Conservation (phyloP, 352 stramenopile genomes). For the Phytophthora uliginosa region DNA sequence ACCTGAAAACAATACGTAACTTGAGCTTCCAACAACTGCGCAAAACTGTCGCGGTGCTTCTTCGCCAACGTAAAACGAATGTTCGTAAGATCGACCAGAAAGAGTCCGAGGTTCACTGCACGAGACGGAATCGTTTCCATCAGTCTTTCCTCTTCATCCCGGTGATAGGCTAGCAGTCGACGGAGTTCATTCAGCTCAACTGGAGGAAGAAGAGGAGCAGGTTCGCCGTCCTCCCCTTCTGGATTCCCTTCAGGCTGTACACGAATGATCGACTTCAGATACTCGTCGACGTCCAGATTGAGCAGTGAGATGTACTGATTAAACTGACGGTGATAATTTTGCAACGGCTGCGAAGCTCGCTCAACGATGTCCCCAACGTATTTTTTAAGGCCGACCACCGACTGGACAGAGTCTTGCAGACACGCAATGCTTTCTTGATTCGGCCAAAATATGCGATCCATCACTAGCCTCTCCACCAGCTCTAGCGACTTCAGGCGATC, state of each 20-base stretch:
- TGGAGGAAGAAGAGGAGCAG: slow-evolving; percentile 59
- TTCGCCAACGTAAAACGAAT: slow-evolving; percentile 79
- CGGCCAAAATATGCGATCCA: slow-evolving; percentile 97
- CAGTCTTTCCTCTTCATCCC: slow-evolving; percentile 73
- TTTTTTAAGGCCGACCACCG: slow-evolving; percentile 62
- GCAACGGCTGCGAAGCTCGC: slow-evolving; percentile 58
- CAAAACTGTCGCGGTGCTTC: slow-evolving; percentile 86
- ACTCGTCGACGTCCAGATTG: slow-evolving; percentile 91
- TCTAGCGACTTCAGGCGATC: slow-evolving; percentile 88
- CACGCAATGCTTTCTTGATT: slow-evolving; percentile 93
- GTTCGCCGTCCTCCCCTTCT: slow-evolving; percentile 50
- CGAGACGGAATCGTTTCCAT: slow-evolving; percentile 73
- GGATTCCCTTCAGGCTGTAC: slow-evolving; percentile 45
- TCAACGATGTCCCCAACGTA: slow-evolving; percentile 61
- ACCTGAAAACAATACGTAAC: slow-evolving; percentile 74
- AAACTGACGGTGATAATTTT: slow-evolving; percentile 88
- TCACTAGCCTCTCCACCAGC: slow-evolving; percentile 94
- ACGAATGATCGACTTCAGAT: slow-evolving; percentile 76
- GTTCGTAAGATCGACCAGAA: slow-evolving; percentile 83
- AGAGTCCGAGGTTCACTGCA: slow-evolving; percentile 81
- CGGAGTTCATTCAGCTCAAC: slow-evolving; percentile 83
- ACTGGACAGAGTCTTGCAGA: slow-evolving; percentile 74
- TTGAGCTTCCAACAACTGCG: slow-evolving; percentile 77
- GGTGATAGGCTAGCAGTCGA: slow-evolving; percentile 71
- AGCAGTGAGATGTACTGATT: slow-evolving; percentile 90